Conservation (phyloP, 495 filamentous ascomycete genomes). For the Penicillium bialowiezense region DNA sequence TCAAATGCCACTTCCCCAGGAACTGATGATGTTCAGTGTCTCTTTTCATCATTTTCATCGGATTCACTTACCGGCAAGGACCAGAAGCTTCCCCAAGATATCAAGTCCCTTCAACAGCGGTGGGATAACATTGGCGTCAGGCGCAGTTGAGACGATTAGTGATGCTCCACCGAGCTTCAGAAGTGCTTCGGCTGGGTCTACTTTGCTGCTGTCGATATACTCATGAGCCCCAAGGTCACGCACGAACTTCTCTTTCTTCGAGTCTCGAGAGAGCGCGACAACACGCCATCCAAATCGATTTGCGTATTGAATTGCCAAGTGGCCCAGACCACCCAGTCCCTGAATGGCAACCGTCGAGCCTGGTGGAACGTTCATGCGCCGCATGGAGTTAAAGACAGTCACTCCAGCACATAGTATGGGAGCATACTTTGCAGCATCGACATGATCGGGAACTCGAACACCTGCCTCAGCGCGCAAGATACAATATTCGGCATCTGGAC, state of each 20-base stretch:
- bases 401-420: conserved; percentile 72
- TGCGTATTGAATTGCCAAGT: conserved; percentile 66
- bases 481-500: conserved; percentile 59
- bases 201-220: conserved; percentile 60
- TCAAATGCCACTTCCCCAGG: conserved; percentile 24
- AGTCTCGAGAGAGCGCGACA: conserved; percentile 58
- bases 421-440: conserved; percentile 58
- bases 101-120: conserved; percentile 54
- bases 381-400: conserved; percentile 70
- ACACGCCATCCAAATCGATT: conserved; percentile 63
- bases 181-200: conserved; percentile 49
- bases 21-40: conserved; percentile 9
- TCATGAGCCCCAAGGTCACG: conserved; percentile 62
- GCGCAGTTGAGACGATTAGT: conserved; percentile 62
- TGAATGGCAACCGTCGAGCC: conserved; percentile 63
- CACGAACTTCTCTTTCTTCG: conserved; percentile 57
- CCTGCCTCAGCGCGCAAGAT: conserved; percentile 60
- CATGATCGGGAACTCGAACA: conserved; percentile 55
- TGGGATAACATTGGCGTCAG: conserved; percentile 50
- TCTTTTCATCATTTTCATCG: neutral
- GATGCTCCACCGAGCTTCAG: conserved; percentile 59
- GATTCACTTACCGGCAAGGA: conserved; percentile 43
- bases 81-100: conserved; percentile 56
- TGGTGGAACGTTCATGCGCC: conserved; percentile 53
- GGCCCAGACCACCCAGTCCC: conserved; percentile 65